Conservation (phyloP, 305 asterid genomes). For the Fraxinus nigra region DNA sequence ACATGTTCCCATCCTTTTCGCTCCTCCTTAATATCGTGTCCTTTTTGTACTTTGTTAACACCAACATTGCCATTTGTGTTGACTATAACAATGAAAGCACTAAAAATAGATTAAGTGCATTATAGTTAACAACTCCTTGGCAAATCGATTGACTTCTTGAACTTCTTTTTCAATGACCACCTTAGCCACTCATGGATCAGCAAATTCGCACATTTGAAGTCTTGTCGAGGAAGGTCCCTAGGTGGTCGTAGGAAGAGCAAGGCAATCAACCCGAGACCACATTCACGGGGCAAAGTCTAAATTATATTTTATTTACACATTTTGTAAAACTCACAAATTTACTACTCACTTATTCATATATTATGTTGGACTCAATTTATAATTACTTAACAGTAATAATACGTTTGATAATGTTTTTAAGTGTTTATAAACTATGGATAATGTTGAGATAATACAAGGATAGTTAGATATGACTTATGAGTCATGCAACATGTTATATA, state of each 20-base stretch:
- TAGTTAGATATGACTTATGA: neutral
- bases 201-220: neutral
- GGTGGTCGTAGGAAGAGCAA: neutral
- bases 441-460: neutral
- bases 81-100: neutral
- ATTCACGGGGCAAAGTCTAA: neutral
- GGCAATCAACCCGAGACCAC: too few species aligned
- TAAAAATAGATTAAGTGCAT: neutral
- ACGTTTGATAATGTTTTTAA: neutral
- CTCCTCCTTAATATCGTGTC: neutral
- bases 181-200: neutral
- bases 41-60: neutral
- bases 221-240: conserved; percentile 11
- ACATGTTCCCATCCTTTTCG: neutral
- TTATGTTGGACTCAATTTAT: too few species aligned
- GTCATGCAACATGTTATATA: neutral
- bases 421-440: neutral
- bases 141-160: neutral
- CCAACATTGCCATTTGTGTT: neutral
- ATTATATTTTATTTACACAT: neutral
- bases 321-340: neutral
- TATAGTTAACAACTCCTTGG: neutral
- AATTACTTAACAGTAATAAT: neutral
- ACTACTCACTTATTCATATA: too few species aligned
- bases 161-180: neutral